Evolutionary conservation across 106 monocot species (phyloP), one percentile per base, ranked within the genome.

Genomic region (Xerophyta viscosa): DNA sequence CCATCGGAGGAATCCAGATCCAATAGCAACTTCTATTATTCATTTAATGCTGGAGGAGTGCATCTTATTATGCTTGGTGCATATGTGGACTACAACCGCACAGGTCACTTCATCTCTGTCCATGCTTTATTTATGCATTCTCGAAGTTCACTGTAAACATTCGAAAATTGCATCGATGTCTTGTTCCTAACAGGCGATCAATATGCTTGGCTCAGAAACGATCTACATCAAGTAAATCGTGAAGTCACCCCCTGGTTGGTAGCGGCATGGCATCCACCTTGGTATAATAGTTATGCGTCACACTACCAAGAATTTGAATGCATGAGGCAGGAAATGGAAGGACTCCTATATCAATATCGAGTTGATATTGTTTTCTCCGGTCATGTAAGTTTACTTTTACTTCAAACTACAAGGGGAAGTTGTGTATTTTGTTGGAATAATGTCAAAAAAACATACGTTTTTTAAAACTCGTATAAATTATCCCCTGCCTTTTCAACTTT

Each of bases 271-370:
- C 92, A 93, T 48, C 27, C 92, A 13, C 92, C 93, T 27, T 93
- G 93, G 93, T 93, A 87, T 52, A 93, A 84, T 39, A 93, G 84
- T 37, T 88, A 93, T 53, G 71, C 77, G 23, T 84, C 93, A 28
- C 88, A 93, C 65, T 93, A 93, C 42, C 87, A 88, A 42, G 88
- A 93, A 50, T 83, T 83, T 54, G 92, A 92, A 50, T 93, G 93
- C 66, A 88, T 88, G 93, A 77, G 93, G 36, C 77, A 60, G 41
- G 61, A 84, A 65, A 93, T 88, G 77, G 93, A 93, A 70, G 76
- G 36, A 20, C 80, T 93, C 55, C 61, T 93, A 22, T 88, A 84
- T 59, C 59, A 64, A 4, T 37, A 84, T 77, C 52, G 69, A 22
- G 84, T 93, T 31, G 88, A 93, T 49, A 68, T 93, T 36, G 81